phyloP scores from a whole-genome alignment of 805 yeast species.

The Barnettozyma vustinii region DNA sequence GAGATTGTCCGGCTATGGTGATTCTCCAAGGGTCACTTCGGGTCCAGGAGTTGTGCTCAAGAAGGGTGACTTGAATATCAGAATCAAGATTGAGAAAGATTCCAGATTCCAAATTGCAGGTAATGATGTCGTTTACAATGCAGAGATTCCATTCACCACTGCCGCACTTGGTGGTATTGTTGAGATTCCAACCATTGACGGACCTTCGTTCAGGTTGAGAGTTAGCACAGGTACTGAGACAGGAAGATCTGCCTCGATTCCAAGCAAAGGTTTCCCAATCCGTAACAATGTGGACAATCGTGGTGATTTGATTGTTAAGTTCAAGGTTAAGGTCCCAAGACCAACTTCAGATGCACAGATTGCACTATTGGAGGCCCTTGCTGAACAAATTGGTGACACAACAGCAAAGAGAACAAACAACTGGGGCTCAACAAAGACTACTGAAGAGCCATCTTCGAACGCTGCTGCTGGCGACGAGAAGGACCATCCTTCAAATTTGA shows the following conservation, averaged over 20 bases:
- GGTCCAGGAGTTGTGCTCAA: constrained; percentile 62
- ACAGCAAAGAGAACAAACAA: constrained; percentile 58
- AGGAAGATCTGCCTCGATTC: constrained; percentile 67
- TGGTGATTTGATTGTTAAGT: constrained; percentile 76
- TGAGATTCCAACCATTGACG: constrained; percentile 87
- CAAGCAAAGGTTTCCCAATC: constrained; percentile 84
- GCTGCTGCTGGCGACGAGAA: neutral
- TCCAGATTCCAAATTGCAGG: constrained; percentile 61
- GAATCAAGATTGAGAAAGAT: constrained; percentile 76
- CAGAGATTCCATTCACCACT: constrained; percentile 84
- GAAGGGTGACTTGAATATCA: constrained; percentile 85
- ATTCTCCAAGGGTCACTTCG: constrained; percentile 72
- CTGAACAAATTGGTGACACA: constrained; percentile 80
- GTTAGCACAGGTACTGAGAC: constrained; percentile 81
- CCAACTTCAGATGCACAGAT: constrained; percentile 83
- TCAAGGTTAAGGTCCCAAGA: constrained; percentile 64
- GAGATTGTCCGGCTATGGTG: constrained; percentile 85
- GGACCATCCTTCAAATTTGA: constrained; percentile 43
- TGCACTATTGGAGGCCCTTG: constrained; percentile 88
- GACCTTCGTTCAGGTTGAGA: constrained; percentile 66
- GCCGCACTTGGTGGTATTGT: constrained; percentile 94
- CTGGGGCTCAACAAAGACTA: constrained; percentile 13
- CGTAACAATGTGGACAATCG: constrained; percentile 46
- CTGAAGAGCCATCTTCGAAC: neutral
- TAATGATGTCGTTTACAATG: constrained; percentile 57